phyloP scores from a whole-genome alignment of 1,284 basidiomycete genomes.

The Cystobasidium sp. region DNA sequence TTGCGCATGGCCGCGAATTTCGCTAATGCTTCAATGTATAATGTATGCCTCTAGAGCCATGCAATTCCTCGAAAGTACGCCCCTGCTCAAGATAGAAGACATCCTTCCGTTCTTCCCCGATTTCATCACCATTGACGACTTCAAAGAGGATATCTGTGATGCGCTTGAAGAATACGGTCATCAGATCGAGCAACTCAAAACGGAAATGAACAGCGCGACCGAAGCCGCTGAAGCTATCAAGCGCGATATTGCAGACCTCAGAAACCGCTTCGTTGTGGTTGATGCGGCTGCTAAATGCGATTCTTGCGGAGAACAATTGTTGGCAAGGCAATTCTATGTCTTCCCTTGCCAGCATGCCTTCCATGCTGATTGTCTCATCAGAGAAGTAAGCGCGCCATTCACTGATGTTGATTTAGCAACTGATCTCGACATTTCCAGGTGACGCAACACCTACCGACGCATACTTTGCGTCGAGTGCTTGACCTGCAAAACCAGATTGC shows the following conservation, averaged over 20 bases:
- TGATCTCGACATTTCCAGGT: conserved; percentile 63
- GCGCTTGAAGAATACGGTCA: conserved; percentile 92
- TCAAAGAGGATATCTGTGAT: conserved; percentile 97
- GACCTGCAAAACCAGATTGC: conserved; percentile 80
- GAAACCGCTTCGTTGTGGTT: conserved; percentile 90
- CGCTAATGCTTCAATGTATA: neutral
- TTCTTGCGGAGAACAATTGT: conserved; percentile 72
- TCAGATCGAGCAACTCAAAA: conserved; percentile 86
- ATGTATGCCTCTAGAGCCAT: conserved; percentile 71
- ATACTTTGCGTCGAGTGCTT: conserved; percentile 78
- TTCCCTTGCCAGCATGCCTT: conserved; percentile 84
- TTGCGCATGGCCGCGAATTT: neutral
- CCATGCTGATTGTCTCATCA: conserved; percentile 92
- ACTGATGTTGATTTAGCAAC: too few species aligned
- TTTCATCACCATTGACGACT: conserved; percentile 98
- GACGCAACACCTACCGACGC: conserved; percentile 82
- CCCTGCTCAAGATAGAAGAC: conserved; percentile 96
- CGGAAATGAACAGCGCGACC: conserved; percentile 95
- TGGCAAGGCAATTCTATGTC: conserved; percentile 93
- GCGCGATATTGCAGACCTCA: conserved; percentile 81
- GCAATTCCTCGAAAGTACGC: conserved; percentile 90
- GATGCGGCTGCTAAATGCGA: conserved; percentile 86
- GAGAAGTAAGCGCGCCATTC: too few species aligned
- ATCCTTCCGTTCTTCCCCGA: conserved; percentile 99
- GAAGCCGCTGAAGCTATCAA: conserved; percentile 90